Evolutionary conservation across 371 early-diverging fungal genomes (phyloP).

Genomic region (Mortierella sp.): DNA sequence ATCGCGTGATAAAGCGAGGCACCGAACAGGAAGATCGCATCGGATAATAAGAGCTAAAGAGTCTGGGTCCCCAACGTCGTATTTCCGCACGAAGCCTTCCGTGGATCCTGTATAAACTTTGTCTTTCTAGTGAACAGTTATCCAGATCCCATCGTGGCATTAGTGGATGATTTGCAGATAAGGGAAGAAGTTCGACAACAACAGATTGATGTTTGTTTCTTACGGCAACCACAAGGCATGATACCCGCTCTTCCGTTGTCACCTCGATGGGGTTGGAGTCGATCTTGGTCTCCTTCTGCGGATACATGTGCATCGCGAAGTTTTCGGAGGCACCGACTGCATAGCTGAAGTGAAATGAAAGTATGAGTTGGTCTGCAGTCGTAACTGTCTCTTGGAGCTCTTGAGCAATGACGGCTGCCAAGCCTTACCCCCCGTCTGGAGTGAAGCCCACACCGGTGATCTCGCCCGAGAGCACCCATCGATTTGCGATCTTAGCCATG

Average conservation of each 20-base stretch:
- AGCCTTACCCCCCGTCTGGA: constrained; percentile 33
- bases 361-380: background rate
- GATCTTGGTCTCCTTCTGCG: constrained; percentile 13
- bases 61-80: constrained; percentile 7
- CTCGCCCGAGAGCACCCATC: constrained; percentile 30
- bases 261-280: constrained; percentile 16
- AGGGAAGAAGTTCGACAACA: background rate
- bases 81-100: constrained; percentile 30
- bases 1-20: constrained; percentile 27
- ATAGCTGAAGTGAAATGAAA: background rate
- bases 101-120: constrained; percentile 29
- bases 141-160: background rate
- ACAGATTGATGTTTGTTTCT: background rate
- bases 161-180: background rate
- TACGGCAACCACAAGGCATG: constrained; percentile 32
- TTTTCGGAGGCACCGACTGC: background rate
- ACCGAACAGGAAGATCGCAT: constrained; percentile 28
- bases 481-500: constrained; percentile 39
- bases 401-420: background rate
- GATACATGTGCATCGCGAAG: constrained; percentile 21
- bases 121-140: constrained; percentile 8
- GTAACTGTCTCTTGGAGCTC: background rate
- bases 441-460: constrained; percentile 32
- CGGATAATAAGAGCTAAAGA: constrained; percentile 24
- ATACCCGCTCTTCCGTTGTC: constrained; percentile 16